Evolutionary conservation across 352 stramenopile species (phyloP), one percentile per base, ranked within the genome.

Genomic region (Globisporangium parvum): DNA sequence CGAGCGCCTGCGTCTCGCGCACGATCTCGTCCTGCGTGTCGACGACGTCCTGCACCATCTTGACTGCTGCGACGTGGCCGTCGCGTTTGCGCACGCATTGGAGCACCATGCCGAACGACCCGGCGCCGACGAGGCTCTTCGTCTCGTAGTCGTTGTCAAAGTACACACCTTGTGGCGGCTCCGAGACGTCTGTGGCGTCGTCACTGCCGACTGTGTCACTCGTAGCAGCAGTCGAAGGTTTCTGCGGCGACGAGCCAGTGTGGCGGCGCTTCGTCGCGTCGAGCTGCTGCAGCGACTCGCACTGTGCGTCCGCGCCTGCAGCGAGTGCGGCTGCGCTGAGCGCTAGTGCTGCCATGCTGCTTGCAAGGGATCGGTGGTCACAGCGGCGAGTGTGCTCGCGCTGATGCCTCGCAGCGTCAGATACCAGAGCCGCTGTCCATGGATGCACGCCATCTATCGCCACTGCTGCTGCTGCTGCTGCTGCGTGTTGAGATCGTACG

Each of bases 21-120:
- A 63, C 61, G n/a, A 87, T 69, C 56, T 91, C 83, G 18, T 80
- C 69, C 24, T 67, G 53, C 26, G 73, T 77, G 26, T 72, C 74
- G n/a, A 57, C 54, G 21, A 84, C 46, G 40, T 88, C 71, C 55
- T 91, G 71, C 28, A 88, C 70, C 75, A 91, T 88, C 57, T 94
- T 94, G 48, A 92, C 81, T 4, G 84, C 84, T 6, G 77, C 75
- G 18, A 87, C 53, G 12, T 63, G 69, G 33, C 80, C 73, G 60
- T 85, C 74, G 10, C 66, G 60, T 59, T 89, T 90, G 63, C 72
- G 65, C 35, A 84, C 67, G 60, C 84, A 94, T 60, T 88, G 76
- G 71, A 94, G 89, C 35, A 94, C 84, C 26, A 92, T 77, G n/a
- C 84, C 84, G 59, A 90, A 94, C 3, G 82, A 69, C 21, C 84